These are phyloP conservation scores for Macrophomina tecta DNA, from an alignment of 2,329 filamentous ascomycete genomes.

Conservation along the genomic window DNA sequence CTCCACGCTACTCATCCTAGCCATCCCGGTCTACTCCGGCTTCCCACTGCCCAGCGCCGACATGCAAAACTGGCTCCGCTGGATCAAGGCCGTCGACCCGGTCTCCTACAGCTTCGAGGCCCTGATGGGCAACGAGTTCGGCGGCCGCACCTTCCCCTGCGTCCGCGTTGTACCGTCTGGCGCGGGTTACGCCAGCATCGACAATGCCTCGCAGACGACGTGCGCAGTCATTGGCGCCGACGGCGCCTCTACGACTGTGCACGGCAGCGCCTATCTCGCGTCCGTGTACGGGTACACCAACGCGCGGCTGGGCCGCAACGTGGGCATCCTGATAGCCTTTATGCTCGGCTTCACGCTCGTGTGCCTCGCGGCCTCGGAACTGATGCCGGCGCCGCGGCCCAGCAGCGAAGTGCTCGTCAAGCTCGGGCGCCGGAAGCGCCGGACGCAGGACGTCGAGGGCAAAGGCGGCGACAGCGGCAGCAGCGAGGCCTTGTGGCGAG, in stretches of 20 bases:
- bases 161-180: constrained; percentile 56
- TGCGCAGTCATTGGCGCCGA: constrained; percentile 57
- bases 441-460: neutral
- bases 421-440: neutral
- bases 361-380: constrained; percentile 63
- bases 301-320: constrained; percentile 35
- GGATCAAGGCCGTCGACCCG: constrained; percentile 58
- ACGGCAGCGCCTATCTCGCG: constrained; percentile 64
- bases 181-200: constrained; percentile 48
- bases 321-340: constrained; percentile 56
- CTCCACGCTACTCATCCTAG: constrained; percentile 60
- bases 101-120: constrained; percentile 29
- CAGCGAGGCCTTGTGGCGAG: neutral
- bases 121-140: constrained; percentile 28
- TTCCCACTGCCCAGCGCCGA: constrained; percentile 59
- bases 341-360: constrained; percentile 58
- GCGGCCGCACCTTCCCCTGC: constrained; percentile 52
- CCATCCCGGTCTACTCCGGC: constrained; percentile 57
- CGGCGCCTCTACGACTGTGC: constrained; percentile 55
- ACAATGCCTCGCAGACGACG: constrained; percentile 55
- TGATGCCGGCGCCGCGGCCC: constrained; percentile 35
- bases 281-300: constrained; percentile 51
- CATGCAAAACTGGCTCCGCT: constrained; percentile 61
- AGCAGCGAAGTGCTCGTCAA: neutral
- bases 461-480: neutral